Conservation (phyloP, 352 stramenopile genomes). For the Hyaloperonospora arabidopsidis region DNA sequence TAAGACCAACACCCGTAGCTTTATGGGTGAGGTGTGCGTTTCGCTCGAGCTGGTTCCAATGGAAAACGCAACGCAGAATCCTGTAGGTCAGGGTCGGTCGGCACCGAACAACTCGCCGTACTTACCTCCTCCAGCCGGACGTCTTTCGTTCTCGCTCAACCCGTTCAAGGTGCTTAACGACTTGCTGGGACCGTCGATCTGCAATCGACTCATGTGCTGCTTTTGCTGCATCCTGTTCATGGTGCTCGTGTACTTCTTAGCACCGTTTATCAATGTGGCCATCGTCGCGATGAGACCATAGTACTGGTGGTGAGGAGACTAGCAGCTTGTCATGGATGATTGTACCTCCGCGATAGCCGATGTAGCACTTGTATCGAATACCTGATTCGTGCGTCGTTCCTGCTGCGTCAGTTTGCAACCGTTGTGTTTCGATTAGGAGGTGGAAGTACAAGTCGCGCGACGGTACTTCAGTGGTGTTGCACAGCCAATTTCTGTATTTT, state of each 20-base stretch:
- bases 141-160: constrained; percentile 88
- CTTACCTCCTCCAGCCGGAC: constrained; percentile 81
- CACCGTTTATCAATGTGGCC: constrained; percentile 77
- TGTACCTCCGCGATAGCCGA: no score
- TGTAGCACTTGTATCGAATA: no score
- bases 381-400: no score
- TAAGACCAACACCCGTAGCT: constrained; percentile 71
- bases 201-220: constrained; percentile 76
- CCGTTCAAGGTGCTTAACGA: constrained; percentile 87
- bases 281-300: constrained; percentile 56
- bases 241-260: constrained; percentile 80
- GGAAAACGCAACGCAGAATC: constrained; percentile 72
- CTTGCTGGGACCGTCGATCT: constrained; percentile 81
- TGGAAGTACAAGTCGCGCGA: no score
- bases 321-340: no score
- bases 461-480: no score
- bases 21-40: constrained; percentile 83
- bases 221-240: constrained; percentile 82
- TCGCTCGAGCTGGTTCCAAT: constrained; percentile 84
- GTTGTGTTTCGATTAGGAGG: no score
- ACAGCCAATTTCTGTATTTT: no score
- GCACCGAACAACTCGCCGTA: constrained; percentile 91
- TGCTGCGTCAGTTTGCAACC: no score
- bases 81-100: constrained; percentile 74
- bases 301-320: no score